Conservation (phyloP, 2,329 filamentous ascomycete species). For the Aspergillus versicolor region DNA sequence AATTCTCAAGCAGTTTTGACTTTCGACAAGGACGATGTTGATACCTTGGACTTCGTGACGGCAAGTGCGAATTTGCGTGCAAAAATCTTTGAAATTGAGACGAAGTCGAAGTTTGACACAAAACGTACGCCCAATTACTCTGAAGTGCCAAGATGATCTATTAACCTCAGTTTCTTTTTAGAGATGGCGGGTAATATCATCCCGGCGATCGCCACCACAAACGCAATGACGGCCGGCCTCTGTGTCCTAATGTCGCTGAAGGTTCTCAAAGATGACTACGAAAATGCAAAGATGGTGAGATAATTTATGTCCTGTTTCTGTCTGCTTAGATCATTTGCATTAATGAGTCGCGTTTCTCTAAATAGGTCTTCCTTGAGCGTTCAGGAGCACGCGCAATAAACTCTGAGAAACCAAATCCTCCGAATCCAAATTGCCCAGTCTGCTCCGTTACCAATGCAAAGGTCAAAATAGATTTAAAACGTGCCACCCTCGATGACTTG, state of each 20-base stretch:
- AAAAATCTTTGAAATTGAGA: constrained; percentile 81
- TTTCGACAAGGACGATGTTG: constrained; percentile 96
- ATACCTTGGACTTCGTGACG: constrained; percentile 92
- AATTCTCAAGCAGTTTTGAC: constrained; percentile 61
- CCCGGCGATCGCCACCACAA: constrained; percentile 95
- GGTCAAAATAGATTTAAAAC: constrained; percentile 65
- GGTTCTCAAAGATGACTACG: constrained; percentile 71
- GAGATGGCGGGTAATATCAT: constrained; percentile 99
- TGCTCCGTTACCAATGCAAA: constrained; percentile 73
- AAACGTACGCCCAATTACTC: constrained; percentile 59
- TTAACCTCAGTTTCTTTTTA: constrained; percentile 38
- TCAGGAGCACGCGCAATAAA: constrained; percentile 60
- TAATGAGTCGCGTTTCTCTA: constrained; percentile 6
- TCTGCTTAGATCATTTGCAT: not conserved
- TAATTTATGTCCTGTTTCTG: not conserved
- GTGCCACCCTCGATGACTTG: constrained; percentile 75
- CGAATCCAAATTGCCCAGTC: constrained; percentile 79
- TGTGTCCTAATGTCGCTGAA: constrained; percentile 94
- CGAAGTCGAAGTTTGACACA: constrained; percentile 89
- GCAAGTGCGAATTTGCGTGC: constrained; percentile 88
- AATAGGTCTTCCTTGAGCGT: constrained; percentile 72
- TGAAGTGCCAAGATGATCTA: not conserved
- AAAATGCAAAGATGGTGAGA: constrained; percentile 70
- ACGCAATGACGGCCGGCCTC: constrained; percentile 90
- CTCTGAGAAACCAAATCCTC: constrained; percentile 56